phyloP scores from a whole-genome alignment of 768 basidiomycete genomes.

The Lepiota brunneoincarnata region DNA sequence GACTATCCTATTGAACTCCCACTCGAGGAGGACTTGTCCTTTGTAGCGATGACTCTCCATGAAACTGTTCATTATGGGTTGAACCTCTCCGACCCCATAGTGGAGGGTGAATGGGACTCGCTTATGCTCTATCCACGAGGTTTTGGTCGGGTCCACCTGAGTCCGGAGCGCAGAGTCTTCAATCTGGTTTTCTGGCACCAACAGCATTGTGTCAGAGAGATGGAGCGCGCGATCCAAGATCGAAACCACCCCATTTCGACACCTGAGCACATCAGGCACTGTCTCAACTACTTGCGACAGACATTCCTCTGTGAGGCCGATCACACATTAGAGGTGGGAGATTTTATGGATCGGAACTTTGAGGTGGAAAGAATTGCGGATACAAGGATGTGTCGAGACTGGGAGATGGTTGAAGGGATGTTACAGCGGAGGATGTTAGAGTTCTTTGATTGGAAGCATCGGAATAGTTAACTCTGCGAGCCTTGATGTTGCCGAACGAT shows the following conservation, averaged over 20 bases:
- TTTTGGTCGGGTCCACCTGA: slow-evolving; percentile 21
- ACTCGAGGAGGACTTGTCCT: neutral
- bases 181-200: slow-evolving; percentile 24
- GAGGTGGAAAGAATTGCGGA: slow-evolving; percentile 30
- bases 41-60: slow-evolving; percentile 16
- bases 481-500: no score
- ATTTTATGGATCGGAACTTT: slow-evolving; percentile 26
- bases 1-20: neutral
- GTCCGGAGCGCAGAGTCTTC: slow-evolving; percentile 19
- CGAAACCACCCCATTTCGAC: slow-evolving; percentile 13
- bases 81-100: slow-evolving; percentile 14
- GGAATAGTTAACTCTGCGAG: neutral
- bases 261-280: slow-evolving; percentile 26
- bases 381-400: slow-evolving; percentile 62
- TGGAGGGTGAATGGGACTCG: neutral
- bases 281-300: slow-evolving; percentile 33
- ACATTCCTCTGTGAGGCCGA: slow-evolving; percentile 31
- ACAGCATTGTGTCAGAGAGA: slow-evolving; percentile 22
- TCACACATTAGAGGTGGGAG: slow-evolving; percentile 29
- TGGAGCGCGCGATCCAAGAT: slow-evolving; percentile 20
- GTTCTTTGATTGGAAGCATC: neutral
- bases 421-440: neutral
- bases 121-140: slow-evolving; percentile 16
- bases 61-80: slow-evolving; percentile 18
- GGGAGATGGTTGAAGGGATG: slow-evolving; percentile 54